Conservation (phyloP, 129 eudicot genomes). For the Escallonia rubra region DNA sequence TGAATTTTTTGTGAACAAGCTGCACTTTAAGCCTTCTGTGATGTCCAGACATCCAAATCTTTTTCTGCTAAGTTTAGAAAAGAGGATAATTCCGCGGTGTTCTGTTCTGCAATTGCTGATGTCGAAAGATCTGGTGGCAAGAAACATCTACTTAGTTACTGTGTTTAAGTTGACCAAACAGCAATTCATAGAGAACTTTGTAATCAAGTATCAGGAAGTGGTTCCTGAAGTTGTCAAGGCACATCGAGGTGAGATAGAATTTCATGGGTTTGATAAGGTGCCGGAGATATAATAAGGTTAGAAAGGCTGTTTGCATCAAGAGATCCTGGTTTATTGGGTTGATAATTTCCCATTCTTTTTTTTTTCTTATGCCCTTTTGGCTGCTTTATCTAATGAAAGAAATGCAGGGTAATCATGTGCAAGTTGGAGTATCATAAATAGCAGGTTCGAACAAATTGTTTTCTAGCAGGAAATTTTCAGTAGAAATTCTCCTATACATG, state of each 20-base stretch:
- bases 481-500: too few relatives aligned
- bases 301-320: too few relatives aligned
- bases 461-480: too few relatives aligned
- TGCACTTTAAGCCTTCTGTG: constrained; percentile 3
- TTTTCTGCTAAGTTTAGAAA: constrained; percentile 5
- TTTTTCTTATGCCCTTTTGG: too few relatives aligned
- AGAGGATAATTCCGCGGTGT: constrained; percentile 12
- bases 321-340: too few relatives aligned
- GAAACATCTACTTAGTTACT: not conserved
- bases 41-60: constrained; percentile 2
- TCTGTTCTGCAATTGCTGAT: constrained; percentile 2
- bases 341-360: too few relatives aligned
- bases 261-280: constrained; percentile 2
- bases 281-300: too few relatives aligned
- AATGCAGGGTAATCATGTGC: too few relatives aligned
- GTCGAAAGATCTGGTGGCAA: constrained; percentile 1
- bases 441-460: too few relatives aligned
- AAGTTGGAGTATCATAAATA: too few relatives aligned
- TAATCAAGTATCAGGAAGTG: constrained; percentile 5
- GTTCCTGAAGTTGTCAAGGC: constrained; percentile 9
- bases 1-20: constrained; percentile 6
- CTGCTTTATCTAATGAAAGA: too few relatives aligned
- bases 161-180: not conserved
- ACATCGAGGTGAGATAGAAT: constrained; percentile 1
- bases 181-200: not conserved